Conservation (phyloP, 75 land plant genomes). For the Azolla pinnata region DNA sequence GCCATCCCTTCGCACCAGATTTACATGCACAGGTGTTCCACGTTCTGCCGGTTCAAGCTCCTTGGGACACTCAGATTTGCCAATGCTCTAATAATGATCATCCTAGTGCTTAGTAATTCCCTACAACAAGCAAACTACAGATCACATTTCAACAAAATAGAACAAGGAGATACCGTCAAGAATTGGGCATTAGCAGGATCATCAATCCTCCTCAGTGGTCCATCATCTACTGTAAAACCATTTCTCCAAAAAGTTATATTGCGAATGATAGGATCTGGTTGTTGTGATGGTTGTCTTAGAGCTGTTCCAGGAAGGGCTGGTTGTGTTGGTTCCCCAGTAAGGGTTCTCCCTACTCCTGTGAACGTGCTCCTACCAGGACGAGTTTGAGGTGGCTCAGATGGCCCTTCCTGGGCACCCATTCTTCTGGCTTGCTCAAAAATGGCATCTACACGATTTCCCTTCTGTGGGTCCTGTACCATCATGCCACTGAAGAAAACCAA, state of each 20-base stretch:
- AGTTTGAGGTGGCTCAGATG: constrained; percentile 33
- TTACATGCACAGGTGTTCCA: constrained; percentile 49
- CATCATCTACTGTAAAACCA: constrained; percentile 91
- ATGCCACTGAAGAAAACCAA: constrained; percentile 82
- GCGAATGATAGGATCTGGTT: constrained; percentile 48
- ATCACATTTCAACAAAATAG: background rate
- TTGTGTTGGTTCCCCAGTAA: constrained; percentile 54
- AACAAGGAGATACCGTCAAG: constrained; percentile 42
- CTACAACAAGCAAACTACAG: background rate
- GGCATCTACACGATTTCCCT: constrained; percentile 41
- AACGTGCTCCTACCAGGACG: constrained; percentile 51
- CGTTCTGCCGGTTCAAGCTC: constrained; percentile 74
- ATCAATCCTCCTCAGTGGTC: constrained; percentile 73
- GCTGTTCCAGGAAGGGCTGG: constrained; percentile 9
- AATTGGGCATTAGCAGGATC: constrained; percentile 81
- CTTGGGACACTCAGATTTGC: constrained; percentile 63
- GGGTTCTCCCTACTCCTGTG: constrained; percentile 60
- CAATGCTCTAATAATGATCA: constrained; percentile 53
- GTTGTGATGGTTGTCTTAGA: constrained; percentile 20
- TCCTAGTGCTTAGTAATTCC: background rate
- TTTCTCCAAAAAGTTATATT: constrained; percentile 77
- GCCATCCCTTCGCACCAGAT: constrained; percentile 60
- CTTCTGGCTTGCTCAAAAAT: constrained; percentile 74
- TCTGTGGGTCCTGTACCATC: constrained; percentile 91
- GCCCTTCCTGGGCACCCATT: constrained; percentile 55